Conservation (phyloP, 805 yeast genomes). For the Starmerella roubikii region DNA sequence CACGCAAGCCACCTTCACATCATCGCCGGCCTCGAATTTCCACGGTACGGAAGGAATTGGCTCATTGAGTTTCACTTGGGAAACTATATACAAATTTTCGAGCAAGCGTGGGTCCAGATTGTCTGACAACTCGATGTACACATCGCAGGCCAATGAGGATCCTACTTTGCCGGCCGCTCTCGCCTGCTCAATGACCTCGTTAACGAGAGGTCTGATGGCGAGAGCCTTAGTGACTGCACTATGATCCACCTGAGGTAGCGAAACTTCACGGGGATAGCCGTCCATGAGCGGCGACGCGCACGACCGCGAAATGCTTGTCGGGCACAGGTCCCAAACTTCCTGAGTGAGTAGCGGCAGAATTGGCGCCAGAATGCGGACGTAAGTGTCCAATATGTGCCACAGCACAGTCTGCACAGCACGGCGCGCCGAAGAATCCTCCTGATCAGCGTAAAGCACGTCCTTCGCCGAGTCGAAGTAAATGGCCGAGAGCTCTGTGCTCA, state of each 20-base stretch:
- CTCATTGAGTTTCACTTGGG: slow-evolving; percentile 35
- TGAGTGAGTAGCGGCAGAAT: slow-evolving; percentile 73
- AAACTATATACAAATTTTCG: slow-evolving; percentile 48
- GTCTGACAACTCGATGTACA: slow-evolving; percentile 26
- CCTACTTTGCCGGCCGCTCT: slow-evolving; percentile 35
- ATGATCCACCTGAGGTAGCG: neutral
- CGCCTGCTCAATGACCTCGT: slow-evolving; percentile 42
- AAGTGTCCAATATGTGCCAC: slow-evolving; percentile 38
- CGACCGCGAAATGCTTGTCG: slow-evolving; percentile 22
- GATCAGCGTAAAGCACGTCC: slow-evolving; percentile 71
- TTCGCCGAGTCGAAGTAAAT: slow-evolving; percentile 76
- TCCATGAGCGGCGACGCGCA: slow-evolving; percentile 18
- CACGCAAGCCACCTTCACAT: slow-evolving; percentile 29
- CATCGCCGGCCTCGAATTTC: slow-evolving; percentile 25
- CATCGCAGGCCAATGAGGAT: slow-evolving; percentile 44
- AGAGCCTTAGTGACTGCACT: slow-evolving; percentile 27
- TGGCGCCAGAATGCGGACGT: slow-evolving; percentile 62
- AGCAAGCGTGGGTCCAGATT: slow-evolving; percentile 32
- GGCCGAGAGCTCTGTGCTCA: slow-evolving; percentile 66
- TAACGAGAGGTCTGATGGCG: slow-evolving; percentile 36
- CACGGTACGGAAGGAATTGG: slow-evolving; percentile 22
- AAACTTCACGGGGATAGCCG: slow-evolving; percentile 28
- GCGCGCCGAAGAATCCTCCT: slow-evolving; percentile 35
- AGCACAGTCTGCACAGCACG: slow-evolving; percentile 56
- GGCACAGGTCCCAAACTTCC: slow-evolving; percentile 66